Base-by-base conservation (phyloP, 176 grass and related monocot species). In the Avena atlantica region DNA sequence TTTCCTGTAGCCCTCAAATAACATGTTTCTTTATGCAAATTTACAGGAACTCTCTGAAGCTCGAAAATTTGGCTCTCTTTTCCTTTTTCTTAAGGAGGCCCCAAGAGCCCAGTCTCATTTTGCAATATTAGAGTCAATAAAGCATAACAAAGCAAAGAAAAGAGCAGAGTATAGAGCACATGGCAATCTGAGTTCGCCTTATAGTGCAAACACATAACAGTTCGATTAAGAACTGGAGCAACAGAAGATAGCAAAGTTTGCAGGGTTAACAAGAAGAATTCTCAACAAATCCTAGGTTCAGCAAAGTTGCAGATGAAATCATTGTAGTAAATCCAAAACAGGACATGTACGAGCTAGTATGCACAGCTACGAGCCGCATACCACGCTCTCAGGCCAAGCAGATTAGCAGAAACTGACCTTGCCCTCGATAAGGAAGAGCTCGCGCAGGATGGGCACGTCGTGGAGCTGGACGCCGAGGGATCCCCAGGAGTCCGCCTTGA, bases 391-490 rank as follows among this genome's bases (percentile, higher is more conserved):
- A 70, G 9, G 9, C 13, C 13, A 80, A 86, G 53, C 25, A 80
- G 64, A 80, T 60, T 17, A 57, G 55, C 17, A 20, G 55, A 86
- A 48, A 86, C 88, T 59, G 83, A 95, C 96, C 91, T 89, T 94
- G 84, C 96, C 87, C 87, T 98, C 93, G 2, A 80, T 90, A 47
- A 89, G 62, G 37, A 98, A 90, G 74, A 98, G 81, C 16, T 89
- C 84, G 36, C 89, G 88, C 14, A 98, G 87, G 81, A 91, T 66
- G 23, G 85, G 79, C 42, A 98, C 92, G 25, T 96, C 93, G 56
- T 94, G 90, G 57, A 92, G 83, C 76, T 91, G 88, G 79, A 98
- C 70, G 23, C 90, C 93, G 42, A 98, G 85, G 49, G 93, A 84
- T 7, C 15, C 87, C 96, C 93, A 98, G 19, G 93, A 92, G 47